These are phyloP conservation scores for Actinidia polygama DNA, from an alignment of 179 eudicot species.

Conservation along the genomic window DNA sequence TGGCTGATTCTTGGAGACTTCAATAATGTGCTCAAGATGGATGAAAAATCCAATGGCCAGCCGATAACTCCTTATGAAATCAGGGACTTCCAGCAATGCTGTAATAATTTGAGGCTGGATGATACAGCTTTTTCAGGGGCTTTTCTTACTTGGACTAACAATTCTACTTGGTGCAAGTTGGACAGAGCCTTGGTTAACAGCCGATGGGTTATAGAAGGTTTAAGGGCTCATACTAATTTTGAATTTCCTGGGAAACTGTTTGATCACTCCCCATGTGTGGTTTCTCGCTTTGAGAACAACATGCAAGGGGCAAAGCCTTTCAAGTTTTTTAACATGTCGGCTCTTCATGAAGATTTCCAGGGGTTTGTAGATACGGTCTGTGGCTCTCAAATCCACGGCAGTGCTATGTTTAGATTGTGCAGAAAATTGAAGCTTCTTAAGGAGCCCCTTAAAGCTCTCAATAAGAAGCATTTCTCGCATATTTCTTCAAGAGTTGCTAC, in stretches of 20 bases:
- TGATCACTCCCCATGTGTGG: too few relatives aligned
- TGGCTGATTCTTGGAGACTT: background rate
- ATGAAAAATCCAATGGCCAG: background rate
- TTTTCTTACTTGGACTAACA: background rate
- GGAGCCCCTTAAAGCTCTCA: background rate
- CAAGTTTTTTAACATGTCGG: too few relatives aligned
- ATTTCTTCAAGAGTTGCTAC: background rate
- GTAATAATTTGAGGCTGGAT: background rate
- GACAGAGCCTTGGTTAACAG: too few relatives aligned
- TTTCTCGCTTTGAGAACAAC: too few relatives aligned
- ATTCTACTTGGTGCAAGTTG: too few relatives aligned
- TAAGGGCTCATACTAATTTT: too few relatives aligned
- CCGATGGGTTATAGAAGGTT: too few relatives aligned
- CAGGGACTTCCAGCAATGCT: background rate
- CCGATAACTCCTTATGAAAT: background rate
- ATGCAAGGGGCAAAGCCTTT: too few relatives aligned
- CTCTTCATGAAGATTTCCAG: too few relatives aligned
- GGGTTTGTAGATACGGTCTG: background rate
- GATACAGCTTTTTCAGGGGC: background rate
- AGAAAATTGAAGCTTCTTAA: background rate
- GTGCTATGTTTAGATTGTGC: background rate
- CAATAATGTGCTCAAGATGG: background rate
- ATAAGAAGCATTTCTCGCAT: background rate
- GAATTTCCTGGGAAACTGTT: too few relatives aligned
- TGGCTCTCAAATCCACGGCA: background rate